Percentiles rank a stretch among this genome's conserved stretches.
Evolutionary conservation across 164 flowering plant species (phyloP).

Genomic region (Echeveria elegans): DNA sequence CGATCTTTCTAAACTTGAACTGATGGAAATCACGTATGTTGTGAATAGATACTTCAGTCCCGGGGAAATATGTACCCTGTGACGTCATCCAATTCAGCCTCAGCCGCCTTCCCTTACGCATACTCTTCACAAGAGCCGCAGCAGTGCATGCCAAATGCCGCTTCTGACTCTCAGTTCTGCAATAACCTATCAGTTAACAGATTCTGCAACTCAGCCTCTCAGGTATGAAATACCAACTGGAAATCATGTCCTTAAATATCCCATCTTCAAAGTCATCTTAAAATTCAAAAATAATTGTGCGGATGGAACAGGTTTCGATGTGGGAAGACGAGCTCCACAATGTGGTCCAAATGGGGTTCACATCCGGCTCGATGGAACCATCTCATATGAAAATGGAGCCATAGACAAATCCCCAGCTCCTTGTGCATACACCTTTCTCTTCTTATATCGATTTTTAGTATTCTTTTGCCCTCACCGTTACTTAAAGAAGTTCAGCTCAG

Average conservation of each 20-base stretch:
- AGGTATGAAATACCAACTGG: constrained; percentile 28
- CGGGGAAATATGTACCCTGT: constrained; percentile 32
- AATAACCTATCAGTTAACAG: constrained; percentile 36
- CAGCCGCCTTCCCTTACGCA: constrained; percentile 38
- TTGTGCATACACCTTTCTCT: constrained; percentile 10
- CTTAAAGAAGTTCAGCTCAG: background rate
- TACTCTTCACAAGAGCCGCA: constrained; percentile 30
- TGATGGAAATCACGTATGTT: background rate
- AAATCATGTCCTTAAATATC: background rate
- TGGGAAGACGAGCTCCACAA: constrained; percentile 88
- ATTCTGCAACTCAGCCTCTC: constrained; percentile 33
- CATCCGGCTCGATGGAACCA: constrained; percentile 47
- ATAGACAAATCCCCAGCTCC: constrained; percentile 16
- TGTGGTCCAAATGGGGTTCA: constrained; percentile 77
- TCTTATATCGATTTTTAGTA: constrained; percentile 13
- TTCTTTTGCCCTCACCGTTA: background rate
- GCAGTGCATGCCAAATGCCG: constrained; percentile 17
- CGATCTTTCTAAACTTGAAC: background rate
- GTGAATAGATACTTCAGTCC: constrained; percentile 42
- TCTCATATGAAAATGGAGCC: constrained; percentile 54
- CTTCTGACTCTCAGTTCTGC: constrained; percentile 28
- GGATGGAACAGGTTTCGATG: constrained; percentile 19
- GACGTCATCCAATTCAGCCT: constrained; percentile 19
- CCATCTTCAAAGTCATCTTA: background rate
- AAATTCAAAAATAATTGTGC: background rate